Percentiles rank a stretch among this genome's conserved stretches.
phyloP scores from a whole-genome alignment of 176 grass and related monocot species.

The Poa annua region DNA sequence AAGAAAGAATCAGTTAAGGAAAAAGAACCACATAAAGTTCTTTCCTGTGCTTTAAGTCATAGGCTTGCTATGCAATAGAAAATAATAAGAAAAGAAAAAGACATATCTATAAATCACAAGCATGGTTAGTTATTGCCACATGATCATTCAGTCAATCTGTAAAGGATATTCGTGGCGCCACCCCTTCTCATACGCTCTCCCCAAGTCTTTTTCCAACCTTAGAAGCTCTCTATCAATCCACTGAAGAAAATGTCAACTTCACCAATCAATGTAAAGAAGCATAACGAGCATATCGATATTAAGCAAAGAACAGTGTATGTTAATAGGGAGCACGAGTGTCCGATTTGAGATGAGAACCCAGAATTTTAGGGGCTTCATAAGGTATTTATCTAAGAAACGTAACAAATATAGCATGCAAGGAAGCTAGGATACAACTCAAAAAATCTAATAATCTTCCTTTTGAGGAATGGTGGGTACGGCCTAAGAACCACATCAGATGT shows the following conservation, averaged over 20 bases:
- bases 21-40: constrained; percentile 25
- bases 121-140: not conserved
- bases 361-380: constrained; percentile 16
- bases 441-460: not conserved
- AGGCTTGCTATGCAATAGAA: not conserved
- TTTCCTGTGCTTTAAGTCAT: constrained; percentile 6
- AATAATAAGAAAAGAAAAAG: constrained; percentile 20
- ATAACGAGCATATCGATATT: not conserved
- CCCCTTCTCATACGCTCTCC: constrained; percentile 63
- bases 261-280: constrained; percentile 9
- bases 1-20: constrained; percentile 74
- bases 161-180: constrained; percentile 85
- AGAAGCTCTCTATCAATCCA: constrained; percentile 74
- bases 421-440: constrained; percentile 12
- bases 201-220: constrained; percentile 62
- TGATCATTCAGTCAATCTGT: constrained; percentile 42
- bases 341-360: not conserved
- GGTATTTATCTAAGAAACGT: constrained; percentile 13
- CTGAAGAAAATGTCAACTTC: constrained; percentile 53
- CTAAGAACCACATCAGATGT: constrained; percentile 9
- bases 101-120: not conserved
- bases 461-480: not conserved
- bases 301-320: constrained; percentile 13
- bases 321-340: not conserved
- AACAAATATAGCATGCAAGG: constrained; percentile 31